These are phyloP conservation scores for Aureobasidium subglaciale DNA, from an alignment of 2,329 filamentous ascomycete species.

Conservation along the genomic window DNA sequence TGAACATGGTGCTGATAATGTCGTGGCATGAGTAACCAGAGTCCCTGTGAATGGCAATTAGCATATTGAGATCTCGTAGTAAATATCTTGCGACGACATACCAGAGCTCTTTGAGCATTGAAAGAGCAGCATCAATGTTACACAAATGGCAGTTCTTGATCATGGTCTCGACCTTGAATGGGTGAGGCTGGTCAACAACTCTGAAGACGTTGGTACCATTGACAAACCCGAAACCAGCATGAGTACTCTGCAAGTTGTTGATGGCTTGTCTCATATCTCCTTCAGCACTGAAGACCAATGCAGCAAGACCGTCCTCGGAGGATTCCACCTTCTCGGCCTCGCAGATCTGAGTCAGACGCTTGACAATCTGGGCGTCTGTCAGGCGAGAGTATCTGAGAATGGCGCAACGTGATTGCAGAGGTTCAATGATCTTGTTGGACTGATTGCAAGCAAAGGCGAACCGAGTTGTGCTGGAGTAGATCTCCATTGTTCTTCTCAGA, in stretches of 20 bases:
- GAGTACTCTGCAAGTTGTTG: constrained; percentile 93
- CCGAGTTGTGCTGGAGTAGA: constrained; percentile 90
- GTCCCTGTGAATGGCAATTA: constrained; percentile 39
- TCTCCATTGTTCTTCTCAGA: constrained; percentile 93
- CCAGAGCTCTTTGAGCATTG: constrained; percentile 86
- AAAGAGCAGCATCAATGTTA: constrained; percentile 80
- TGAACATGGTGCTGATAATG: constrained; percentile 98
- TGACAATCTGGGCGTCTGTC: constrained; percentile 87
- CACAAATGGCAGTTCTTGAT: constrained; percentile 94
- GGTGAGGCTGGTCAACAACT: constrained; percentile 93
- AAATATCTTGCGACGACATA: constrained; percentile 25
- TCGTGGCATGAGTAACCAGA: constrained; percentile 98
- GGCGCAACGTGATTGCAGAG: constrained; percentile 92
- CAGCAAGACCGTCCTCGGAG: constrained; percentile 87
- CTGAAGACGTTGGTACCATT: constrained; percentile 96
- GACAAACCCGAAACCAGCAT: constrained; percentile 92
- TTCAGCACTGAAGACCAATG: constrained; percentile 94
- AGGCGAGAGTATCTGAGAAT: constrained; percentile 90
- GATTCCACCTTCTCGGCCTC: constrained; percentile 85
- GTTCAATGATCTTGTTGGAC: constrained; percentile 98
- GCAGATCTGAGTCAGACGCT: constrained; percentile 84
- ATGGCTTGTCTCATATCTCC: constrained; percentile 99
- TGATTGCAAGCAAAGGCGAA: constrained; percentile 99
- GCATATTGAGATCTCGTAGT: not conserved
- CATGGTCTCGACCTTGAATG: constrained; percentile 98